Conservation (phyloP, 495 filamentous ascomycete species). For the Hypoxylon subgilvum region DNA sequence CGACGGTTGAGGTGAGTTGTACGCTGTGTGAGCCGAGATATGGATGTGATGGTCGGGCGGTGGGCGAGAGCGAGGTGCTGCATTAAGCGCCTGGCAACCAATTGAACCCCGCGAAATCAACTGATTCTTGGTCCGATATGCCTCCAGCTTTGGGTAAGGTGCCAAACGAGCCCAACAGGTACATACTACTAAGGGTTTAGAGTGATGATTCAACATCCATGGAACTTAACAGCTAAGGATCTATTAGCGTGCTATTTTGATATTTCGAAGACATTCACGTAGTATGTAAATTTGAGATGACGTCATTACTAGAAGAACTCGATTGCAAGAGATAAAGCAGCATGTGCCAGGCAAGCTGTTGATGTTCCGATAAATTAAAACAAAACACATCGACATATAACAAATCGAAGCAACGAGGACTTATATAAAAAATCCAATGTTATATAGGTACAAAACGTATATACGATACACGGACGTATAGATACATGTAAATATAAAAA, state of each 20-base stretch:
- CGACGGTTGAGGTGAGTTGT: neutral
- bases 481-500: constrained; percentile 7
- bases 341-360: no score
- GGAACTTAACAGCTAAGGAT: no score
- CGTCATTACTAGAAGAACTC: constrained; percentile 15
- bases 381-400: constrained; percentile 1
- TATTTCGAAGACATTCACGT: neutral
- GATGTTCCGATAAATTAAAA: no score
- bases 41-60: constrained; percentile 14
- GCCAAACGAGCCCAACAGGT: no score
- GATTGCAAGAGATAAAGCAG: no score
- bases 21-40: constrained; percentile 23
- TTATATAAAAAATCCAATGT: no score
- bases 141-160: no score
- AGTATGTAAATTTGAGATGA: neutral
- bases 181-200: no score
- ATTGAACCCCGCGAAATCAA: constrained; percentile 8
- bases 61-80: constrained; percentile 16
- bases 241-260: neutral
- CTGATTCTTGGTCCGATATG: no score
- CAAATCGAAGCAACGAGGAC: neutral
- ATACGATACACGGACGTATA: constrained; percentile 11
- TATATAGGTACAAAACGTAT: constrained; percentile 29
- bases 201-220: no score
- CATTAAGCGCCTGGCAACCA: constrained; percentile 20